phyloP scores from a whole-genome alignment of 176 grass and related monocot species.

The Bromus sterilis region DNA sequence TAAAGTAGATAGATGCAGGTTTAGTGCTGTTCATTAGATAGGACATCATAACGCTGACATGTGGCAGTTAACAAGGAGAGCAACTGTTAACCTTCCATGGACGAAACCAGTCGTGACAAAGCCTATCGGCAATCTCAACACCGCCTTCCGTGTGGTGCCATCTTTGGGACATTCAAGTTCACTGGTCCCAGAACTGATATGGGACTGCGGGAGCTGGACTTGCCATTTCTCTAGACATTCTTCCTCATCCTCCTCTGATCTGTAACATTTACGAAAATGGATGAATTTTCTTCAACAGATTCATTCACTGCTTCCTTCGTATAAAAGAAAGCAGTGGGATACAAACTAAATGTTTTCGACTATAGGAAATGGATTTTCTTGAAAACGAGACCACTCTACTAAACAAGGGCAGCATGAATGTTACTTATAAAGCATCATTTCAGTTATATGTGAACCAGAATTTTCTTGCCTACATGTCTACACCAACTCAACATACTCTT shows the following conservation, averaged over 20 bases:
- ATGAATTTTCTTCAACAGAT: not conserved
- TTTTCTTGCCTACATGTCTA: too few relatives aligned
- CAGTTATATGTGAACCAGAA: not conserved
- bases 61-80: not conserved
- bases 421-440: not conserved
- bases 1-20: not conserved
- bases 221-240: slow-evolving; percentile 50
- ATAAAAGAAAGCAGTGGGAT: not conserved
- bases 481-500: not conserved
- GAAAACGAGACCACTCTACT: not conserved
- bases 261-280: slow-evolving; percentile 22
- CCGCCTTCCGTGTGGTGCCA: not conserved
- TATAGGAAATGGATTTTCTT: not conserved
- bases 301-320: not conserved
- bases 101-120: slow-evolving; percentile 68
- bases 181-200: slow-evolving; percentile 41
- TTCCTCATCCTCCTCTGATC: slow-evolving; percentile 58
- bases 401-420: not conserved
- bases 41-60: not conserved
- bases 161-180: slow-evolving; percentile 45
- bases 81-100: slow-evolving; percentile 43
- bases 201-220: slow-evolving; percentile 62
- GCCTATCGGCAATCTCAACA: slow-evolving; percentile 82
- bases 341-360: not conserved
- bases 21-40: not conserved